Evolutionary conservation across 352 stramenopile genomes (phyloP), one percentile per base, ranked within the genome.

Genomic region (Phytophthora sp.): DNA sequence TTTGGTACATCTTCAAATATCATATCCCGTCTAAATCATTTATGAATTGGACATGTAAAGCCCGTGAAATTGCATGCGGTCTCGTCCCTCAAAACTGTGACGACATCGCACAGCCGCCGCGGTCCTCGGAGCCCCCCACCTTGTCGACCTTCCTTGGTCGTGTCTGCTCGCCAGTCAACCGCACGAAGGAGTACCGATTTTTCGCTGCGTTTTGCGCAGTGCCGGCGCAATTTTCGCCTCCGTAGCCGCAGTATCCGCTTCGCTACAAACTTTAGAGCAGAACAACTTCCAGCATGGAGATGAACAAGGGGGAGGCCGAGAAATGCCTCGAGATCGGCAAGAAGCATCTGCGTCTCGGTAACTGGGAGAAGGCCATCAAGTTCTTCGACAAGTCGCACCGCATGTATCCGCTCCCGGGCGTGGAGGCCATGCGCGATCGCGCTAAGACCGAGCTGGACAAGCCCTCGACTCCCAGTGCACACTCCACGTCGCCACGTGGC

Each of bases 371-470:
- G 62, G 90, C 91, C n/a, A 75, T 94, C 52, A 96, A 96, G 76
- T 98, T 96, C 69, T 96, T 98, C 53, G 87, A 97, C 33, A 98
- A 97, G 71, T 97, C 89, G 18, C 77, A 95, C 41, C 89, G 86
- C 44, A 87, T 98, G 73, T 98, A 88, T 61, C 89, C 89, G 26
- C 66, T 98, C 44, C 78, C 91, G 2, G 91, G 89, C 8, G 90
- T 94, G 21, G 86, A 94, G 63, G 83, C 84, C 23, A 83, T 95
- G 81, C 78, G 86, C 26, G 79, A 91, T 49, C 84, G 86, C 9
- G 86, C 86, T 27, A 73, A 88, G 35, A 57, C 76, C 15, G 86
- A 94, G 71, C 62, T 93, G 35, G 73, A 76, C 31, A 87, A 80
- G 62, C 71, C 66, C 20, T 73, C 36, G 36, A 68, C 51, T 55